phyloP scores from a whole-genome alignment of 2,329 filamentous ascomycete genomes.

The Xylaria sp. region DNA sequence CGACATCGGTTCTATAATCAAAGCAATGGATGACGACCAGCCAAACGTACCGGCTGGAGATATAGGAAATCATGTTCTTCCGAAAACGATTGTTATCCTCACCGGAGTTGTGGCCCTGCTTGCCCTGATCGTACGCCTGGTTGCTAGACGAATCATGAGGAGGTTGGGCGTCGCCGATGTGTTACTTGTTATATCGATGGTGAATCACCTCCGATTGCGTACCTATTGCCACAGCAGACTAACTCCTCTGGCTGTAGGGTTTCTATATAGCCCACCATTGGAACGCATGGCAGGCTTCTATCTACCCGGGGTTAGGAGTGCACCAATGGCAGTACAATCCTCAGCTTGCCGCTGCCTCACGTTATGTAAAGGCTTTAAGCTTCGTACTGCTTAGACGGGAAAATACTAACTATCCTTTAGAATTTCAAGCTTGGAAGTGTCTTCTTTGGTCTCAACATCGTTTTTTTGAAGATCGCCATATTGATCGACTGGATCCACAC shows the following conservation, averaged over 20 bases:
- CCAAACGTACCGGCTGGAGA: conserved; percentile 21
- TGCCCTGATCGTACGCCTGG: conserved; percentile 23
- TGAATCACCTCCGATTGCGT: neutral
- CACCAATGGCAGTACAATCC: conserved; percentile 35
- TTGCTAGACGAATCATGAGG: conserved; percentile 25
- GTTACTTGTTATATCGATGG: conserved; percentile 34
- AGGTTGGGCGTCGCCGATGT: conserved; percentile 32
- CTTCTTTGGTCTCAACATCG: conserved; percentile 35
- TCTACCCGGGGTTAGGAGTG: conserved; percentile 35
- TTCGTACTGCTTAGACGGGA: neutral
- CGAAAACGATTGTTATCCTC: conserved; percentile 27
- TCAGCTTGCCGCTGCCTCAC: conserved; percentile 29
- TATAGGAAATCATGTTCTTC: conserved; percentile 31
- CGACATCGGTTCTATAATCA: conserved; percentile 7
- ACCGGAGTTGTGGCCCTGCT: conserved; percentile 26
- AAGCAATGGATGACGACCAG: conserved; percentile 12
- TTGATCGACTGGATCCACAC: conserved; percentile 33
- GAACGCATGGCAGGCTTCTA: conserved; percentile 34
- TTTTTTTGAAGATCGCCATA: conserved; percentile 35
- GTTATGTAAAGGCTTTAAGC: conserved; percentile 29
- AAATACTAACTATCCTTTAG: conserved; percentile 20
- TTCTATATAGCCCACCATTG: conserved; percentile 34
- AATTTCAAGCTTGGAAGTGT: conserved; percentile 35
- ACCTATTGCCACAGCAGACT: neutral
- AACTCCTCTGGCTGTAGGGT: conserved; percentile 8